A percentile compares a stretch with the other conserved stretches of the same genome.
Evolutionary conservation across 2,329 filamentous ascomycete species (phyloP).

Genomic region (Knufia fluminis): DNA sequence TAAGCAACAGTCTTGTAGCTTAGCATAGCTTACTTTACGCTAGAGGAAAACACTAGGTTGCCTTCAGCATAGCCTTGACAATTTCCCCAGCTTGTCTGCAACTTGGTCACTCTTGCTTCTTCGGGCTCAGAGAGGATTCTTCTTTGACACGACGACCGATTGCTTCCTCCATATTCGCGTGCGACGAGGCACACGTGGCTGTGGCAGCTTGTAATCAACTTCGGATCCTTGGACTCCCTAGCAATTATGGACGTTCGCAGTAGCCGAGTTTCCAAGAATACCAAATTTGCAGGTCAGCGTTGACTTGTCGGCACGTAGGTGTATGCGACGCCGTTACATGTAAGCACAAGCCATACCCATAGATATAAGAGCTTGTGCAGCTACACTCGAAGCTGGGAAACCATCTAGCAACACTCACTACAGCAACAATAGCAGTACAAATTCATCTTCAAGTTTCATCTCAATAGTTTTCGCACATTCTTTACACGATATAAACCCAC

Average conservation of each 20-base stretch:
- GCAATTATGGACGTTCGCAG: too few relatives aligned
- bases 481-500: not conserved
- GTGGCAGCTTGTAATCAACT: not conserved
- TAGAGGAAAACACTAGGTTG: too few relatives aligned
- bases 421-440: too few relatives aligned
- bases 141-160: not conserved
- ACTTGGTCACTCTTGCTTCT: not conserved
- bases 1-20: not conserved
- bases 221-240: too few relatives aligned
- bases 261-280: too few relatives aligned
- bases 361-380: not conserved
- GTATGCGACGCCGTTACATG: not conserved
- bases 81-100: not conserved
- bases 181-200: not conserved
- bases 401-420: too few relatives aligned
- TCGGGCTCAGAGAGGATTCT: too few relatives aligned
- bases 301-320: not conserved
- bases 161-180: not conserved
- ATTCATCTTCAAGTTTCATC: not conserved
- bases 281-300: not conserved
- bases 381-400: too few relatives aligned
- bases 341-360: not conserved
- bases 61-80: too few relatives aligned
- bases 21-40: not conserved
- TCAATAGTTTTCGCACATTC: not conserved